phyloP scores from a whole-genome alignment of 345 rosid species.

The Firmiana major region DNA sequence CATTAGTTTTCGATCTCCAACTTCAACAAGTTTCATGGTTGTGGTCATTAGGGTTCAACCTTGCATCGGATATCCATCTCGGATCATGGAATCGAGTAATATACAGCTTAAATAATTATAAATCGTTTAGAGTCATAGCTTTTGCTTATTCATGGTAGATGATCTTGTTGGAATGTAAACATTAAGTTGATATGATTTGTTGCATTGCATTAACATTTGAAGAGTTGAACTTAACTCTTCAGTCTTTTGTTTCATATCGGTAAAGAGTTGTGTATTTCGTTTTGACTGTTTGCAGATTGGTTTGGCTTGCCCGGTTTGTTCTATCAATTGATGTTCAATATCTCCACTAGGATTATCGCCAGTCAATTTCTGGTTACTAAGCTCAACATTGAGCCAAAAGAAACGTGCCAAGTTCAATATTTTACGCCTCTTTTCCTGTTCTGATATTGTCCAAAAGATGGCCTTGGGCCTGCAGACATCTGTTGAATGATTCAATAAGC shows the following conservation, averaged over 20 bases:
- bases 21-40: too few species aligned
- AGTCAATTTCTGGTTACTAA: not conserved
- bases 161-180: slow-evolving; percentile 25
- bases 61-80: slow-evolving; percentile 22
- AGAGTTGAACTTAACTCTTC: slow-evolving; percentile 27
- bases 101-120: slow-evolving; percentile 22
- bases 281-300: not conserved
- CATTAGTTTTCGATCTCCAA: slow-evolving; percentile 31
- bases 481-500: not conserved
- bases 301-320: not conserved
- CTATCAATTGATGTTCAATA: not conserved
- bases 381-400: not conserved
- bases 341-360: not conserved
- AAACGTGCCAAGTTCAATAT: not conserved
- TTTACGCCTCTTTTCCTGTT: not conserved
- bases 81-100: slow-evolving; percentile 24
- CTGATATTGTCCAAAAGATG: not conserved
- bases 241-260: not conserved
- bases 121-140: not conserved
- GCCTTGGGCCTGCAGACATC: not conserved
- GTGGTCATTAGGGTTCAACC: not conserved
- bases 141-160: slow-evolving; percentile 20
- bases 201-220: slow-evolving; percentile 14
- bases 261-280: not conserved
- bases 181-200: slow-evolving; percentile 21